phyloP scores from a whole-genome alignment of 371 early-diverging fungal genomes.

The Batrachochytrium dendrobatidis region DNA sequence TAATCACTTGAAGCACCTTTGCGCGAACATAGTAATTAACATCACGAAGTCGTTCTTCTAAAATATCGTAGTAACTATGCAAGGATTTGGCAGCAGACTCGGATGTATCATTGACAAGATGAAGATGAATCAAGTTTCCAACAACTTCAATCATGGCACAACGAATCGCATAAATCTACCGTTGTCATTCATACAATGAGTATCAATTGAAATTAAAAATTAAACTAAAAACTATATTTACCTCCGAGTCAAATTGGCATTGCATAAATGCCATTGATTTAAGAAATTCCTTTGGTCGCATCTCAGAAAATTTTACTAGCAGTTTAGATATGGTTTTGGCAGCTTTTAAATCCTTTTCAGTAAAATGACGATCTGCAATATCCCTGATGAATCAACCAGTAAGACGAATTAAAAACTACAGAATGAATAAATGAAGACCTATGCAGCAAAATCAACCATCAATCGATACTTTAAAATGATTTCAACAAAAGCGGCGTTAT shows the following conservation, averaged over 20 bases:
- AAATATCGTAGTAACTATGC: constrained; percentile 68
- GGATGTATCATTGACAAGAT: constrained; percentile 54
- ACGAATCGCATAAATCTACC: constrained; percentile 74
- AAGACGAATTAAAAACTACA: background rate
- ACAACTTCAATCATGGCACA: constrained; percentile 79
- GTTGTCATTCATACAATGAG: background rate
- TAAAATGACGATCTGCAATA: constrained; percentile 36
- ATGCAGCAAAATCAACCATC: background rate
- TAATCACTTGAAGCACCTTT: constrained; percentile 78
- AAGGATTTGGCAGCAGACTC: constrained; percentile 55
- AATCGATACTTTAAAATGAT: constrained; percentile 71
- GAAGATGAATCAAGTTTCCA: constrained; percentile 67
- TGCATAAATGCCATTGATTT: constrained; percentile 80
- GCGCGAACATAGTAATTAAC: constrained; percentile 70
- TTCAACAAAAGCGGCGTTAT: constrained; percentile 67
- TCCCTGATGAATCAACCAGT: constrained; percentile 39
- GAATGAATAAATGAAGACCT: background rate
- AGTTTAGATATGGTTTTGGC: constrained; percentile 80
- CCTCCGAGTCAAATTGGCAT: constrained; percentile 80
- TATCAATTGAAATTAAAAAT: background rate
- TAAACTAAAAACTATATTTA: constrained; percentile 21
- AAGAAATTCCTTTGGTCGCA: constrained; percentile 68
- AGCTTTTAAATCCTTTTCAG: constrained; percentile 60
- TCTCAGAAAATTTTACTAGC: constrained; percentile 70
- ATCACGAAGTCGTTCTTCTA: constrained; percentile 88